Evolutionary conservation across 176 grass and related monocot species (phyloP), one percentile per base, ranked within the genome.

Genomic region (Poa pratensis): DNA sequence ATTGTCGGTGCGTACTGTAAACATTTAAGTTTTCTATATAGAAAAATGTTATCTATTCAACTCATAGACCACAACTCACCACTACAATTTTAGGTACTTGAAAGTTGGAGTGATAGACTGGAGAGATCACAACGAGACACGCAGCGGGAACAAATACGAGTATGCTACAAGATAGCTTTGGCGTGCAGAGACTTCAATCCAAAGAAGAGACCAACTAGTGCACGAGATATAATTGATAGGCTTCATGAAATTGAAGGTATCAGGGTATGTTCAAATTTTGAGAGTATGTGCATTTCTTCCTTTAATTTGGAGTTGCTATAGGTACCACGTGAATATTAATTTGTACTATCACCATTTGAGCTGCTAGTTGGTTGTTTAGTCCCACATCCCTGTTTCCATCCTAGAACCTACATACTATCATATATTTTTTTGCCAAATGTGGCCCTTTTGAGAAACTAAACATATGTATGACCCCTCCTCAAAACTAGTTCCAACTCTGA

Each of bases 41-140:
- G 28, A 66, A 66, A 35, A 3, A 35, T 66, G 63, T 18, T 66
- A 12, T 14, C 32, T 0, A 66, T 66, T 6, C 63, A 35, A 24
- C 16, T 35, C 5, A 28, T 57, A 58, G 54, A 58, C 54, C 54
- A 58, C 20, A 58, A 22, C 20, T 22, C 20, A 22, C 17, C 19
- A 58, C 19, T 9, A 7, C 19, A n/a, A 58, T 58, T 65, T 66
- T 66, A 66, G 63, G 63, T 66, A 66, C 63, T 66, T 66, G 63
- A 35, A 66, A 34, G 63, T 34, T 66, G 63, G 63, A 66, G 28
- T 66, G 15, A 16, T 66, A 66, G 16, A 28, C 17, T 66, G 63
- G 28, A 66, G 15, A 18, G 28, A 34, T 66, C 63, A 66, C 63
- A 66, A 19, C 63, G 28, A 66, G 16, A 35, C 63, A 66, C 63